phyloP scores from a whole-genome alignment of 108 stramenopile genomes.

The Fistulifera solaris region DNA sequence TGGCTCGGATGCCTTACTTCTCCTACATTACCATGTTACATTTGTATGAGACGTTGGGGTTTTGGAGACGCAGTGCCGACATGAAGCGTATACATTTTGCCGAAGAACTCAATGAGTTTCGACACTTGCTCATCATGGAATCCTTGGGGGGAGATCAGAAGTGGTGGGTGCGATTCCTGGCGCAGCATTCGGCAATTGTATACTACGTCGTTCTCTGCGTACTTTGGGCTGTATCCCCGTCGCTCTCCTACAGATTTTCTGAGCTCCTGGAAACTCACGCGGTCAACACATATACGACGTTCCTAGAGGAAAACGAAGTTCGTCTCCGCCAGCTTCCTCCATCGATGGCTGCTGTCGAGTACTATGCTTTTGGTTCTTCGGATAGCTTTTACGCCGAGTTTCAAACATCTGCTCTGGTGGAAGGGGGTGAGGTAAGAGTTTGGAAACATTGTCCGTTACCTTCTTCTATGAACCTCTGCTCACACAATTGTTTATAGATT shows the following conservation, averaged over 20 bases:
- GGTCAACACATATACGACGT: conserved; percentile 66
- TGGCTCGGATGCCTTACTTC: conserved; percentile 91
- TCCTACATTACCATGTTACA: conserved; percentile 85
- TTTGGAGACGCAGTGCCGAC: conserved; percentile 66
- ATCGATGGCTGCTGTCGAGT: conserved; percentile 42
- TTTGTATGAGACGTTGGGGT: conserved; percentile 85
- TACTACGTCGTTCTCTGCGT: conserved; percentile 65
- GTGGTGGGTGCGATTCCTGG: conserved; percentile 68
- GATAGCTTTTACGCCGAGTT: conserved; percentile 55
- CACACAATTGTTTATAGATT: conserved; percentile 6
- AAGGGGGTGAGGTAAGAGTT: conserved; percentile 8
- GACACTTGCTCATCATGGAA: conserved; percentile 88
- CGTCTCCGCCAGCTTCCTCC: conserved; percentile 48
- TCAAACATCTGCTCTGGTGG: conserved; percentile 27
- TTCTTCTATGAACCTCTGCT: conserved; percentile 18
- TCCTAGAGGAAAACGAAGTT: conserved; percentile 57
- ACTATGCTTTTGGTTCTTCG: conserved; percentile 45
- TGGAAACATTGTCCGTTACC: conserved; percentile 14
- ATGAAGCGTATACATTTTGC: conserved; percentile 83
- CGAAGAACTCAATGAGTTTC: conserved; percentile 54
- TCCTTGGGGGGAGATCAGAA: conserved; percentile 72
- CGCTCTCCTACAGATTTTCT: conserved; percentile 60
- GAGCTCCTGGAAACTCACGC: conserved; percentile 78
- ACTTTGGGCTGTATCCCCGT: conserved; percentile 46
- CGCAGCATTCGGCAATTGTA: conserved; percentile 72